phyloP scores from a whole-genome alignment of 768 basidiomycete genomes.

The Hericium rajendrae region DNA sequence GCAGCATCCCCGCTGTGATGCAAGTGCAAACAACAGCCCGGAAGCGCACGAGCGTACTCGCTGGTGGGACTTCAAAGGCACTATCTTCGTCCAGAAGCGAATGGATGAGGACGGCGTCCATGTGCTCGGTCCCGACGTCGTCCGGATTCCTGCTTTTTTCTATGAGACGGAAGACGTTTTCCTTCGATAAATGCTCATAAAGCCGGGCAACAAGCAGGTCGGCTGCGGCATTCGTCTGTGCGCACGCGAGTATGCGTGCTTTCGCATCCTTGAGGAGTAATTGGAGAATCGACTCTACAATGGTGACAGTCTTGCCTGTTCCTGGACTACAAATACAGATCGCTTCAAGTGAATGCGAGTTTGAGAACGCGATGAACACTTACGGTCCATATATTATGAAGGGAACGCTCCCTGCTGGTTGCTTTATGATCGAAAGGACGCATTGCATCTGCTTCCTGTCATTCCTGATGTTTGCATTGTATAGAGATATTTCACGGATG shows the following conservation, averaged over 20 bases:
- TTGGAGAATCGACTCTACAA: conserved; percentile 28
- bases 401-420: conserved; percentile 36
- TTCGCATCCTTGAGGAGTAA: conserved; percentile 16
- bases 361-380: conserved; percentile 15
- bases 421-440: conserved; percentile 35
- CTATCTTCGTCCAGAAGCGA: conserved; percentile 24
- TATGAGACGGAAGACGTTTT: conserved; percentile 44
- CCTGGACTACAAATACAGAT: conserved; percentile 23
- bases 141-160: conserved; percentile 32
- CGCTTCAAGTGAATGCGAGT: not conserved
- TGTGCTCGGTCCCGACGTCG: conserved; percentile 16
- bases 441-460: conserved; percentile 31
- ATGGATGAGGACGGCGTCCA: conserved; percentile 24
- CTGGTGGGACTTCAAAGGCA: conserved; percentile 35
- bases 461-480: not conserved
- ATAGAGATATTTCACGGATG: not conserved
- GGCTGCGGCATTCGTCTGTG: conserved; percentile 28
- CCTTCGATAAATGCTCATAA: conserved; percentile 6
- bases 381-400: conserved; percentile 59
- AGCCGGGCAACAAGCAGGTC: conserved; percentile 26
- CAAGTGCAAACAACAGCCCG: conserved; percentile 52
- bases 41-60: conserved; percentile 30
- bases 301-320: conserved; percentile 30
- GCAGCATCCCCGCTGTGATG: conserved; percentile 39
- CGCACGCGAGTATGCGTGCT: conserved; percentile 24